phyloP scores from a whole-genome alignment of 371 early-diverging fungal species.

The Rhizomucor miehei region DNA sequence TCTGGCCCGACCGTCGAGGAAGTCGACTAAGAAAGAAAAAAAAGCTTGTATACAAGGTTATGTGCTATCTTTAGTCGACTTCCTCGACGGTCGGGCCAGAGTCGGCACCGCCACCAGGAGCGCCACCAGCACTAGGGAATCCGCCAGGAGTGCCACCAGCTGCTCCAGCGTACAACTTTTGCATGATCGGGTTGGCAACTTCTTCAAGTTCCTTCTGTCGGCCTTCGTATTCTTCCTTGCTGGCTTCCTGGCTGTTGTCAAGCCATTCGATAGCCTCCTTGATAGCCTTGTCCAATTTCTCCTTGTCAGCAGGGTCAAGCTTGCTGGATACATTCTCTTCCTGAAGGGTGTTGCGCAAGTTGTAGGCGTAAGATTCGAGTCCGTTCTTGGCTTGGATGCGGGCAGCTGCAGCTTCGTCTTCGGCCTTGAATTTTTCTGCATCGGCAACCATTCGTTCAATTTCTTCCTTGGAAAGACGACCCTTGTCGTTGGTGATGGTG shows the following conservation, averaged over 20 bases:
- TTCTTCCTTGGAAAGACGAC: constrained; percentile 88
- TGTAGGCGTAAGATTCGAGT: constrained; percentile 86
- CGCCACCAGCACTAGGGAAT: constrained; percentile 64
- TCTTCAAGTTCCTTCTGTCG: constrained; percentile 94
- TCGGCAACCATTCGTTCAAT: constrained; percentile 90
- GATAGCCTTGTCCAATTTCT: constrained; percentile 80
- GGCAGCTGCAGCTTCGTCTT: constrained; percentile 81
- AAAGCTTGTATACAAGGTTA: background rate
- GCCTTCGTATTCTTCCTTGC: constrained; percentile 92
- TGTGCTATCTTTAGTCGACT: constrained; percentile 39
- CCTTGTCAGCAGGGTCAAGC: constrained; percentile 64
- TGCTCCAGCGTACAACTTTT: constrained; percentile 72
- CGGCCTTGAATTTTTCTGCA: constrained; percentile 86
- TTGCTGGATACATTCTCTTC: constrained; percentile 75
- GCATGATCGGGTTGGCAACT: constrained; percentile 95
- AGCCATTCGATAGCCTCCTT: constrained; percentile 81
- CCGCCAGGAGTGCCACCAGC: constrained; percentile 48
- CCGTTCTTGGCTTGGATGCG: constrained; percentile 83
- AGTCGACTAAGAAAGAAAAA: constrained; percentile 35
- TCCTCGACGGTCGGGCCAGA: constrained; percentile 57
- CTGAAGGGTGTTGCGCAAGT: constrained; percentile 78
- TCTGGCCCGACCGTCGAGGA: constrained; percentile 57
- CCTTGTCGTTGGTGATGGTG: constrained; percentile 92
- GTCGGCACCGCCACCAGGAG: constrained; percentile 60
- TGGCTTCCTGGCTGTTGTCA: constrained; percentile 78